These are phyloP conservation scores for Apophysomyces trapeziformis DNA, from an alignment of 371 early-diverging fungal species.

Conservation along the genomic window DNA sequence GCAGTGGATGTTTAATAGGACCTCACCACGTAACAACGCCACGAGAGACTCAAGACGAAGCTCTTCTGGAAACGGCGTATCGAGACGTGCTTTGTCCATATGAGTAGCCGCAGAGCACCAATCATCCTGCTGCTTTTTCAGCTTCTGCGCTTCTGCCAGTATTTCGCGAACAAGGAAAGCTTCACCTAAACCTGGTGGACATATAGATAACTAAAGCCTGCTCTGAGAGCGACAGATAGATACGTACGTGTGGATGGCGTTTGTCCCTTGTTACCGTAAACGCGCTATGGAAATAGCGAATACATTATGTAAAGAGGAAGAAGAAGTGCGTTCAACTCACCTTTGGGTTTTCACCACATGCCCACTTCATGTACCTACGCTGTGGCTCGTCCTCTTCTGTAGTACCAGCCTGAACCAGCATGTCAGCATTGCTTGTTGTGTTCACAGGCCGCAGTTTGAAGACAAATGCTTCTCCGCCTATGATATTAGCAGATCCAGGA, in stretches of 20 bases:
- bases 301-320: not conserved
- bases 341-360: conserved; percentile 84
- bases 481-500: conserved; percentile 75
- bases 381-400: conserved; percentile 26
- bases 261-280: conserved; percentile 21
- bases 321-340: not conserved
- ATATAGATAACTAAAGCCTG: conserved; percentile 18
- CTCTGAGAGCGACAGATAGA: no score
- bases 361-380: conserved; percentile 82
- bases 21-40: conserved; percentile 74
- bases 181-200: conserved; percentile 67
- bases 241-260: conserved; percentile 43
- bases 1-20: conserved; percentile 76
- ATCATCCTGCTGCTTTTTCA: conserved; percentile 68
- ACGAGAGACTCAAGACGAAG: conserved; percentile 64
- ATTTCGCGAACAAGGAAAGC: conserved; percentile 71
- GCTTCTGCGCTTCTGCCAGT: conserved; percentile 59
- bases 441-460: conserved; percentile 61
- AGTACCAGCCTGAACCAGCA: conserved; percentile 62
- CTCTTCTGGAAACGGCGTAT: conserved; percentile 68
- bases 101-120: conserved; percentile 77
- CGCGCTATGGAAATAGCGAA: not conserved
- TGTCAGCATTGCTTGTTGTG: conserved; percentile 63
- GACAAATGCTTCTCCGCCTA: conserved; percentile 77
- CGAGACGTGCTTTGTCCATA: conserved; percentile 24